Evolutionary conservation across 495 filamentous ascomycete genomes (phyloP), one percentile per base, ranked within the genome.

Genomic region (Viridothelium virens): DNA sequence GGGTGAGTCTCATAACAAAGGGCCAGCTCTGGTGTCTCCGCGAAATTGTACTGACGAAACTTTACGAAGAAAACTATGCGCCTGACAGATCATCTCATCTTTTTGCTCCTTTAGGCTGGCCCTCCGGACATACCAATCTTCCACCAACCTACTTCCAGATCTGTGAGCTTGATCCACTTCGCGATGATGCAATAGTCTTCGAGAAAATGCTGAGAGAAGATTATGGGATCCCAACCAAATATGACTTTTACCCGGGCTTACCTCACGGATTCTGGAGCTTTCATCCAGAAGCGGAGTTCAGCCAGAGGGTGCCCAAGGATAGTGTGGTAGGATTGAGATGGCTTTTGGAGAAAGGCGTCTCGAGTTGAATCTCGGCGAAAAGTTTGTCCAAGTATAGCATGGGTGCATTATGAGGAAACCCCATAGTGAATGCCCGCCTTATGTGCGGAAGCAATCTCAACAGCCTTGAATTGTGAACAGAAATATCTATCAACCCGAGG

Each of bases 161-260:
- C 56, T 74, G 72, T 37, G 76, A 75, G 62, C 62, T 62, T 7
- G 75, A 77, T 68, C 74, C 74, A n/a, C 67, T 78, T 61, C 68
- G 75, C 36, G 76, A 77, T 67, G 76, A 77, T 66, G 72, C 66
- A 31, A 56, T 76, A 39, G 61, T 77, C 11, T 73, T 70, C 63
- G 75, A 77, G 56, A 61, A 63, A 33, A 64, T 69, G 34, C 41
- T 73, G 61, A 10, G 73, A 18, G 64, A 68, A 56, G 75, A 77
- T 12, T 44, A 71, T 34, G 80, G 74, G 1, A 70, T 78, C 6
- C 70, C 74, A 67, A 77, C 75, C 3, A 77, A 72, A 62, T 53
- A 78, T 37, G 72, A 79, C 69, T 70, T 73, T 6, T 82, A 82
- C 67, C 76, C 77, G 0, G 79, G 79, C 14, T 67, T 78, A 70